Conservation (phyloP, 805 yeast species). For the Zygoascus ofunaensis region DNA sequence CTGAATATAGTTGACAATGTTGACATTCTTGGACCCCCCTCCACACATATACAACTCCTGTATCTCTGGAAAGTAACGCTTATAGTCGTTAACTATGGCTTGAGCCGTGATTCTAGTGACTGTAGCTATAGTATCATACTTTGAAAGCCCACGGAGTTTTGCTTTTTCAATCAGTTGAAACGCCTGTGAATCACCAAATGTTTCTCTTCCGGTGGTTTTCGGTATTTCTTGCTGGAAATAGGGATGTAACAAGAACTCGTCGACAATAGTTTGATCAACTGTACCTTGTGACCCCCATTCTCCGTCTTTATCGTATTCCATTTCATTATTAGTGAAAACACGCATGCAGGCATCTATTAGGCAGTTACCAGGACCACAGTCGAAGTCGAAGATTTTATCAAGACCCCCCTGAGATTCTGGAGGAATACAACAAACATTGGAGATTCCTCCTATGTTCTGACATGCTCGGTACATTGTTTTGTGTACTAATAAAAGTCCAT, state of each 20-base stretch:
- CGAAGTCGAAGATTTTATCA: constrained; percentile 22
- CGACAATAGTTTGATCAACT: constrained; percentile 20
- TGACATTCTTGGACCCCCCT: constrained; percentile 24
- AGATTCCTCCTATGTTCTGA: constrained; percentile 27
- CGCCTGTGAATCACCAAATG: constrained; percentile 23
- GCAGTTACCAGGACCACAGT: constrained; percentile 26
- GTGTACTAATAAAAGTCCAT: constrained; percentile 20
- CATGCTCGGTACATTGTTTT: constrained; percentile 19
- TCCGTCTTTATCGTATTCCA: constrained; percentile 23
- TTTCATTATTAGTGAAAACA: constrained; percentile 17
- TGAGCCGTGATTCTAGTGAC: constrained; percentile 24
- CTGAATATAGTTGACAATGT: constrained; percentile 17
- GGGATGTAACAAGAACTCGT: constrained; percentile 16
- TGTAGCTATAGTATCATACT: constrained; percentile 22
- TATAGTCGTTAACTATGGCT: constrained; percentile 20
- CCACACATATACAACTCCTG: constrained; percentile 24
- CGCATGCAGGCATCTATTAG: constrained; percentile 26
- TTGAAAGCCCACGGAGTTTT: constrained; percentile 13
- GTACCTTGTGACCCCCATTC: constrained; percentile 20
- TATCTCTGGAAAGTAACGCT: constrained; percentile 14
- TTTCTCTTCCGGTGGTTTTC: constrained; percentile 25
- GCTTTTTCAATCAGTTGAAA: constrained; percentile 11
- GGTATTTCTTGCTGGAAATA: constrained; percentile 21
- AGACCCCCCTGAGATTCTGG: constrained; percentile 22
- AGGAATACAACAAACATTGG: constrained; percentile 21